Conservation (phyloP, 2,329 filamentous ascomycete species). For the Cercospora sp. region DNA sequence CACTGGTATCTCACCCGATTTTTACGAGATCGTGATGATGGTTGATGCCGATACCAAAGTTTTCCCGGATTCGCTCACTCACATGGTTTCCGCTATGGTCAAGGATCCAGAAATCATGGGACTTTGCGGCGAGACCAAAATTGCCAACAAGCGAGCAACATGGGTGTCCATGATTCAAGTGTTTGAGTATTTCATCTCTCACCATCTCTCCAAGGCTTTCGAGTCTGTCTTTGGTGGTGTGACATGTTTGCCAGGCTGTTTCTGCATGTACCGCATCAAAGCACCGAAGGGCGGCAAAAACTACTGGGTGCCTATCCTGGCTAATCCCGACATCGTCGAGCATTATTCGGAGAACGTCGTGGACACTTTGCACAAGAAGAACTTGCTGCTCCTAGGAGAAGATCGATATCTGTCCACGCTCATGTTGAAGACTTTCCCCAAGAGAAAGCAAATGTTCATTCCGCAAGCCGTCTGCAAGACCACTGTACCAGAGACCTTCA, state of each 20-base stretch:
- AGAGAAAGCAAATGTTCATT: constrained; percentile 97
- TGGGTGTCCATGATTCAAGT: constrained; percentile 99
- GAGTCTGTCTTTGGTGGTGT: constrained; percentile 99
- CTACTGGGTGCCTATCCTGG: constrained; percentile 98
- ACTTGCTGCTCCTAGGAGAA: constrained; percentile 84
- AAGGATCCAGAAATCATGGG: constrained; percentile 99
- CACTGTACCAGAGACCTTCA: constrained; percentile 89
- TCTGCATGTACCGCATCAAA: constrained; percentile 99
- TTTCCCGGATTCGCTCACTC: constrained; percentile 95
- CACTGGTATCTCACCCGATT: constrained; percentile 96
- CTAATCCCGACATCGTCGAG: constrained; percentile 97
- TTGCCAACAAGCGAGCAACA: constrained; percentile 91
- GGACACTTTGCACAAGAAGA: constrained; percentile 97
- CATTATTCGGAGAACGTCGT: constrained; percentile 99
- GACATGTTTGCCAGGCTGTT: constrained; percentile 95
- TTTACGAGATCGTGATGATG: constrained; percentile 97
- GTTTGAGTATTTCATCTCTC: constrained; percentile 99
- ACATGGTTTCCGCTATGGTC: constrained; percentile 99
- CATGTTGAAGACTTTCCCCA: constrained; percentile 98
- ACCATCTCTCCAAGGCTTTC: constrained; percentile 95
- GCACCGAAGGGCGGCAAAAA: constrained; percentile 97
- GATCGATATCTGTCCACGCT: constrained; percentile 94
- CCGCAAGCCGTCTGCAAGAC: constrained; percentile 99
- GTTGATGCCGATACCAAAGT: constrained; percentile 99
- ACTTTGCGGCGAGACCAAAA: constrained; percentile 97